Conservation (phyloP, 331 rosid genomes). For the Telfairia occidentalis region DNA sequence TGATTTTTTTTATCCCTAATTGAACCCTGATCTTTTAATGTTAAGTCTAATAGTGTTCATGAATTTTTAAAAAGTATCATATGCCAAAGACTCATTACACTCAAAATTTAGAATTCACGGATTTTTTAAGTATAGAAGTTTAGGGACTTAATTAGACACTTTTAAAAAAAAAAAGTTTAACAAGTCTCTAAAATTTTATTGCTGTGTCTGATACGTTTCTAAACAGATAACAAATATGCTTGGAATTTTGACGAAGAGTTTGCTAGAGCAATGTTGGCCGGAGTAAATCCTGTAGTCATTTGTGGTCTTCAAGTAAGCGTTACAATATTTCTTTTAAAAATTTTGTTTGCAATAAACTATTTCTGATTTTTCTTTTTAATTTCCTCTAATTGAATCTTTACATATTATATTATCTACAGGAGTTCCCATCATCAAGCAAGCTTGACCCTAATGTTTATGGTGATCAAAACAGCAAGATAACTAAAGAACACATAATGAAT, state of each 20-base stretch:
- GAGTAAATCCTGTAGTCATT: conserved; percentile 28
- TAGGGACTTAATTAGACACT: no score
- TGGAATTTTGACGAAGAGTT: conserved; percentile 39
- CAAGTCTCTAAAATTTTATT: no score
- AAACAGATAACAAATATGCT: conserved; percentile 21
- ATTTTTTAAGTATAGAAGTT: no score
- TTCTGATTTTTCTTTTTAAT: neutral
- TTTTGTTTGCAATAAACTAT: neutral
- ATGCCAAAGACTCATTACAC: no score
- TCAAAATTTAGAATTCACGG: no score
- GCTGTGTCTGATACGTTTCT: no score
- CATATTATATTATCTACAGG: conserved; percentile 12
- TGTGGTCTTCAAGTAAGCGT: conserved; percentile 28
- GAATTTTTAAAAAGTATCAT: no score
- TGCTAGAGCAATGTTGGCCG: conserved; percentile 40
- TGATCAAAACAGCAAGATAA: conserved; percentile 28
- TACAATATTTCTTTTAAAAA: neutral
- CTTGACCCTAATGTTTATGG: conserved; percentile 22
- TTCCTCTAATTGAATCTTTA: neutral
- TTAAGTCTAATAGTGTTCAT: no score
- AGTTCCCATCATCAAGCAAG: conserved; percentile 35
- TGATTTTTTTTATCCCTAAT: no score
- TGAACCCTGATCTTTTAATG: no score
- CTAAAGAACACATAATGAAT: conserved; percentile 20
- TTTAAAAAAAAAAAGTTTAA: no score